Evolutionary conservation across 2,329 filamentous ascomycete genomes (phyloP), one percentile per base, ranked within the genome.

Genomic region (Xylaria hypoxylon): DNA sequence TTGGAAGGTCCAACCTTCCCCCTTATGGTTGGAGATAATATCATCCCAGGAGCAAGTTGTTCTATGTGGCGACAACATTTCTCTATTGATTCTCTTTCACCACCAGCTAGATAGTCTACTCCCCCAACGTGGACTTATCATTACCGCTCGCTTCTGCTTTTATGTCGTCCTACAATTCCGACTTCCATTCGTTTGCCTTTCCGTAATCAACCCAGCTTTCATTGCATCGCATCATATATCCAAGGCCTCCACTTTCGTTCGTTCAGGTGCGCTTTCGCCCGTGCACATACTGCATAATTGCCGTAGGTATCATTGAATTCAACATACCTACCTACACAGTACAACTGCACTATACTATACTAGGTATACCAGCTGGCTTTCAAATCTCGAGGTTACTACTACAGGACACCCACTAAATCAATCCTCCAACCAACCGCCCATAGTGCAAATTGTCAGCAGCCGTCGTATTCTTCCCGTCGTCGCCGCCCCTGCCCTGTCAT

Each of bases 61-160:
- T 57, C 44, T 8, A 62, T 35, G 52, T 62, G 60, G 60, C 44
- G 19, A 31, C 17, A 44, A n/a, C 52, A 62, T 62, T 57, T 56
- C 60, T 62, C 44, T 24, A 10, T 31, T 40, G 28, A n/a, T 31
- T 19, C 51, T 48, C 61, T 59, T 59, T 59, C 42, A 55, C 42
- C 52, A 53, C 56, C 56, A 55, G 28, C 28, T 31, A 5, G 28
- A 31, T 8, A 31, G 28, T 5, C n/a, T 24, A 33, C 44, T 53
- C 24, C 28, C 28, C 55, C 28, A 59, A 52, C 45, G 58, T 66
- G 53, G 26, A 38, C 44, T 44, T 35, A 28, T 42, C 42, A 57
- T 50, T 59, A 35, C 48, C 62, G 48, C 33, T 59, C 58, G 38
- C 51, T 53, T 58, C 61, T 35, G 22, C 33, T 42, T 55, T 50